phyloP scores from a whole-genome alignment of 129 eudicot genomes.

The Dittrichia graveolens region DNA sequence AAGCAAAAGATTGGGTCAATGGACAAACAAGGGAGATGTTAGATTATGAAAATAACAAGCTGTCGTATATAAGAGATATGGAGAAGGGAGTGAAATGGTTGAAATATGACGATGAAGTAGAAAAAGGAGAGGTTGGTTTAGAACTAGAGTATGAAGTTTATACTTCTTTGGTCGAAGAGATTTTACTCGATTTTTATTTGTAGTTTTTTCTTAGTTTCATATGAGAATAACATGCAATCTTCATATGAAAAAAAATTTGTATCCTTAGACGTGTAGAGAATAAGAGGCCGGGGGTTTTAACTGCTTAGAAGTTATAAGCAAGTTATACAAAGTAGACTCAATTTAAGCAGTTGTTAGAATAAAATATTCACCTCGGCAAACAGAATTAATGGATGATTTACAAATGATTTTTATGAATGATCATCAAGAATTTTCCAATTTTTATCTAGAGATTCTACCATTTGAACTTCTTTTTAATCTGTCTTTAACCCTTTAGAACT shows the following conservation, averaged over 20 bases:
- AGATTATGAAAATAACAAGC: constrained; percentile 53
- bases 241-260: not conserved
- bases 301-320: not conserved
- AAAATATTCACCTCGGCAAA: not conserved
- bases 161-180: constrained; percentile 51
- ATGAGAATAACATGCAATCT: not conserved
- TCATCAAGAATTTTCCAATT: not conserved
- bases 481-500: too few relatives aligned
- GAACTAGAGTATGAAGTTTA: constrained; percentile 57
- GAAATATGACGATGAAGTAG: constrained; percentile 37
- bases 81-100: constrained; percentile 56
- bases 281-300: not conserved
- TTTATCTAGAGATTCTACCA: not conserved
- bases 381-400: not conserved
- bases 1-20: constrained; percentile 66
- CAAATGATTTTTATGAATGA: not conserved
- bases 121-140: constrained; percentile 43
- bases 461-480: not conserved
- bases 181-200: constrained; percentile 37
- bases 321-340: not conserved
- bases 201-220: not conserved
- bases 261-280: not conserved
- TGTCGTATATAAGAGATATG: constrained; percentile 56
- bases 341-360: not conserved
- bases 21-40: constrained; percentile 41